Conservation (phyloP, 768 basidiomycete species). For the Termitomyces heimii region DNA sequence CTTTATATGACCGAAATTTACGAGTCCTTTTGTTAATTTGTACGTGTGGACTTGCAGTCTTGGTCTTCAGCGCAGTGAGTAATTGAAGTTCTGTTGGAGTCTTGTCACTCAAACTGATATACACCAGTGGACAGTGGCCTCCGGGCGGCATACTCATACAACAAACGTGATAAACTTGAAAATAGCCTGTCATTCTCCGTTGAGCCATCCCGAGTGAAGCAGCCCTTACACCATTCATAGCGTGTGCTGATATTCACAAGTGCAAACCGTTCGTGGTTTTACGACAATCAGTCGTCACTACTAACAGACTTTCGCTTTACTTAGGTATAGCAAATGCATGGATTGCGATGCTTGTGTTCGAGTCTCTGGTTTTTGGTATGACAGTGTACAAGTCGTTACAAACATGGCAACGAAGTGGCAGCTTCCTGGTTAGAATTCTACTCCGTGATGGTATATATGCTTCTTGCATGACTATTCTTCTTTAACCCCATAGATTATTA, state of each 20-base stretch:
- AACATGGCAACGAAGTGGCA: neutral
- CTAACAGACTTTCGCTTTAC: neutral
- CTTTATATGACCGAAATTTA: conserved; percentile 30
- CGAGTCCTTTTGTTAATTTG: conserved; percentile 21
- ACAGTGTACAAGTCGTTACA: neutral
- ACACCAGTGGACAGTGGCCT: neutral
- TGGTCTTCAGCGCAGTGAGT: conserved; percentile 18
- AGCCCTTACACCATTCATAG: neutral
- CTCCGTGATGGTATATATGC: neutral
- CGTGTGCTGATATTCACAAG: neutral
- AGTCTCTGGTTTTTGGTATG: neutral
- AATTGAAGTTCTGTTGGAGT: too few species aligned
- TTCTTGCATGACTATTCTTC: neutral
- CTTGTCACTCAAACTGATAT: neutral
- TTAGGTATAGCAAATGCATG: neutral
- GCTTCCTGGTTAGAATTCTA: neutral
- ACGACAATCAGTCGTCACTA: neutral
- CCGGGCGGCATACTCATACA: neutral
- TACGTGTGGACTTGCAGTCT: conserved; percentile 19
- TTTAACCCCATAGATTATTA: neutral
- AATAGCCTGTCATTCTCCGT: neutral
- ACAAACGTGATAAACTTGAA: neutral
- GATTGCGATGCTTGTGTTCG: neutral
- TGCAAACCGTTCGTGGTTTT: neutral
- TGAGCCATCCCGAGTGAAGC: neutral